Evolutionary conservation across 331 rosid species (phyloP), one percentile per base, ranked within the genome.

Genomic region (Quercus phellos): DNA sequence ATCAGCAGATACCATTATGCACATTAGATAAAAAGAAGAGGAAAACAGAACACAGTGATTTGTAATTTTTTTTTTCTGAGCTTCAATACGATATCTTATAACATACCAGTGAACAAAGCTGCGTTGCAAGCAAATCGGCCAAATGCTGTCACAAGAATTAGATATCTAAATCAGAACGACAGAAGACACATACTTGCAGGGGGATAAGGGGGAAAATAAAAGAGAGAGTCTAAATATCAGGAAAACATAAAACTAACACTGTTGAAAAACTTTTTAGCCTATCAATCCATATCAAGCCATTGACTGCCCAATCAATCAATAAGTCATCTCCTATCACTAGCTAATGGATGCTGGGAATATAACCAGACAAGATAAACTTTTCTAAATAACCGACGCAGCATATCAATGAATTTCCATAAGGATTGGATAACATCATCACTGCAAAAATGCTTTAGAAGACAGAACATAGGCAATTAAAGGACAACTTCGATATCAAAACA

Each of bases 61-160:
- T 51, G 30, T 78, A 77, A 70, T 58, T 69, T 74, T 64, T 51
- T 64, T 18, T 56, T 43, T 71, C 4, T 16, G 5, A 58, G 68
- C 54, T 29, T 51, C 29, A 74, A 22, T 55, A 29, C 43, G 46
- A 46, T 71, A 32, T 6, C 70, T 61, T 21, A 82, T 77, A 79
- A 80, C 94, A 74, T 89, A 95, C 99, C 98, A 78, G 88, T 19
- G 83, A 73, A 77, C 70, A 55, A 83, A 93, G 89, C 86, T 95
- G 98, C 18, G 78, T 72, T 0, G 89, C 94, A 69, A 93, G 96
- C 88, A 91, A 86, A 84, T 95, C 99, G 43, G 97, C 98, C 68
- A 54, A 85, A 81, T 88, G 91, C 99, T 95, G 98, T 69, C 59
- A 67, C 93, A 90, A 64, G 79, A 80, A 83, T 55, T 70, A 74